phyloP scores from a whole-genome alignment of 2,329 filamentous ascomycete genomes.

The Teratosphaeria epicoccoides region DNA sequence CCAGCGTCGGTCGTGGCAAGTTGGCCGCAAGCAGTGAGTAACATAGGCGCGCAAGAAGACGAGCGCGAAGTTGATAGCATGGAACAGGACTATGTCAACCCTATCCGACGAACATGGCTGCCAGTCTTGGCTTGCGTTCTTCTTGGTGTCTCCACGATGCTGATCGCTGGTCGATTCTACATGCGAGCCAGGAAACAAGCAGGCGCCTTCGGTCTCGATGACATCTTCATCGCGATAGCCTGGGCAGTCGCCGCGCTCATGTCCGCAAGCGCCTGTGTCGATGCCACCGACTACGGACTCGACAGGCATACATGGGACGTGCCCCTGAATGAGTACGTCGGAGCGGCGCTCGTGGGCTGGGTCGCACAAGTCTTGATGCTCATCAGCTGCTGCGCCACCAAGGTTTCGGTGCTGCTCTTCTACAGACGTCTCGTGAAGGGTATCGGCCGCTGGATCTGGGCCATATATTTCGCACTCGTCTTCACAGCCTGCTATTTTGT shows the following conservation, averaged over 20 bases:
- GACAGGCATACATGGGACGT: conserved; percentile 6
- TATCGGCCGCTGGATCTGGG: conserved; percentile 9
- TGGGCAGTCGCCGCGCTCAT: conserved; percentile 2
- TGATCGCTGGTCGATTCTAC: conserved; percentile 15
- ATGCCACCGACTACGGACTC: conserved; percentile 1
- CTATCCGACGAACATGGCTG: conserved; percentile 15
- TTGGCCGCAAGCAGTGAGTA: conserved; percentile 14
- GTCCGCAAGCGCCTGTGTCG: conserved; percentile 1
- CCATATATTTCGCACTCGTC: conserved; percentile 8
- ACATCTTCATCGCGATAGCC: conserved; percentile 6
- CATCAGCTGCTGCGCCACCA: conserved; percentile 3
- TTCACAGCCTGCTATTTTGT: conserved; percentile 10
- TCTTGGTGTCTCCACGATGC: conserved; percentile 11
- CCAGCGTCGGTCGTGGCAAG: conserved; percentile 10
- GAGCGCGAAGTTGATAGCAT: background rate
- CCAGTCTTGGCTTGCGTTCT: conserved; percentile 9
- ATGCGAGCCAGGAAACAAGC: conserved; percentile 14
- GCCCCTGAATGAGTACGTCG: conserved; percentile 1
- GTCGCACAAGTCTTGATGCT: conserved; percentile 4
- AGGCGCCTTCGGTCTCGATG: conserved; percentile 18
- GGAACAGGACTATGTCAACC: conserved; percentile 15
- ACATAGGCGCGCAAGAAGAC: background rate
- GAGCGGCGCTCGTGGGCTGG: conserved; percentile 4
- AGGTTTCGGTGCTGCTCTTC: conserved; percentile 15
- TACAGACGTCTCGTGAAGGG: conserved; percentile 18